Percentiles rank a stretch among this genome's conserved stretches.
phyloP scores from a whole-genome alignment of 75 land plant genomes.

The Ceratopteris richardii region DNA sequence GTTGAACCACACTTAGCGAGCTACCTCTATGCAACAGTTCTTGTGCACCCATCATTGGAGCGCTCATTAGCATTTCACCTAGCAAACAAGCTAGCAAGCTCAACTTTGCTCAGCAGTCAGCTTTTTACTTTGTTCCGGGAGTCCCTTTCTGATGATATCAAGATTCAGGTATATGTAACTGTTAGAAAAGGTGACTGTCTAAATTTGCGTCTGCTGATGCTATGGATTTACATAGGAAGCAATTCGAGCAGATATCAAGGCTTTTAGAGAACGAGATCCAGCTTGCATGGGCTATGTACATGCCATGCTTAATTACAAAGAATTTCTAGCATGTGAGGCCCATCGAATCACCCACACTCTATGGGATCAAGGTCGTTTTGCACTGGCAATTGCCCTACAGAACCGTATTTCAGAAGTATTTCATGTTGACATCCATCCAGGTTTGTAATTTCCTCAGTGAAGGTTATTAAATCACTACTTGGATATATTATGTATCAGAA shows the following conservation, averaged over 20 bases:
- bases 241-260: conserved; percentile 11
- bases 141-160: conserved; percentile 24
- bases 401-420: conserved; percentile 20
- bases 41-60: conserved; percentile 51
- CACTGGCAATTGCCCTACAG: conserved; percentile 29
- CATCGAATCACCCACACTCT: conserved; percentile 32
- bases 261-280: conserved; percentile 20
- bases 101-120: conserved; percentile 29
- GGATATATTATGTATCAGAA: conserved; percentile 14
- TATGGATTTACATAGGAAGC: conserved; percentile 10
- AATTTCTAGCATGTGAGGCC: conserved; percentile 31
- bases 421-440: no score
- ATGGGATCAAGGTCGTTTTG: conserved; percentile 26
- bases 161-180: conserved; percentile 20
- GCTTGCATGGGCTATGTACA: conserved; percentile 21
- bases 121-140: conserved; percentile 22
- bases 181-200: no score
- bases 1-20: conserved; percentile 50
- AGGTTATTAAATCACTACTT: no score
- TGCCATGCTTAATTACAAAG: conserved; percentile 17
- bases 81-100: conserved; percentile 40
- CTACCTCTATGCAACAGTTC: conserved; percentile 41
- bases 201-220: no score
- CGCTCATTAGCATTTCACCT: conserved; percentile 50
- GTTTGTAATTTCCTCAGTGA: conserved; percentile 46